Percentiles rank a stretch among this genome's conserved stretches.
phyloP scores from a whole-genome alignment of 495 filamentous ascomycete species.

The Penicillium cinerascens region DNA sequence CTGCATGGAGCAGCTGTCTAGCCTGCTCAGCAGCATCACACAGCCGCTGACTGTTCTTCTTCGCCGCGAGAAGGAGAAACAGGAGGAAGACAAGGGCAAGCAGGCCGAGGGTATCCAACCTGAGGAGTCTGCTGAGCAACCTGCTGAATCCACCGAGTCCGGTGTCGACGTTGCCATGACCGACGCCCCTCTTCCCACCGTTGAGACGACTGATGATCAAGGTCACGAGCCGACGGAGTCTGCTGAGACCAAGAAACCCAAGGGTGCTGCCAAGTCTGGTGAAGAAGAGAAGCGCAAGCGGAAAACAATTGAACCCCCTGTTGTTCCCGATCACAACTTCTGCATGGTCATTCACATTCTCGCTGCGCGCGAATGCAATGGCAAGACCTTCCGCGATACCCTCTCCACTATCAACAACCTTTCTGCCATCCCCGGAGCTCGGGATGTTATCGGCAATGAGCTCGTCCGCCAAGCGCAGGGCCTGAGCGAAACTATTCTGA shows the following conservation, averaged over 20 bases:
- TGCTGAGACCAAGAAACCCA: constrained; percentile 29
- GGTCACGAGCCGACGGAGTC: constrained; percentile 14
- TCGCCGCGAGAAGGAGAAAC: constrained; percentile 75
- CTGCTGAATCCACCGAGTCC: constrained; percentile 24
- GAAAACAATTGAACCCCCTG: constrained; percentile 70
- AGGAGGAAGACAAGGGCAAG: constrained; percentile 57
- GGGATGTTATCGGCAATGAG: constrained; percentile 86
- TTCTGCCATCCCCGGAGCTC: constrained; percentile 85
- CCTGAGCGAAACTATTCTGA: constrained; percentile 77
- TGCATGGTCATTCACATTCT: constrained; percentile 93
- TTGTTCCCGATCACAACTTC: constrained; percentile 85
- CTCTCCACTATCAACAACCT: constrained; percentile 97
- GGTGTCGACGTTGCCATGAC: constrained; percentile 41
- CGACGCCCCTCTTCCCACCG: constrained; percentile 36
- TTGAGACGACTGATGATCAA: constrained; percentile 29
- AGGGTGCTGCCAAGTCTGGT: constrained; percentile 38
- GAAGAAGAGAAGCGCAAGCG: constrained; percentile 69
- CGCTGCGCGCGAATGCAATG: constrained; percentile 90
- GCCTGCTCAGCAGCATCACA: constrained; percentile 81
- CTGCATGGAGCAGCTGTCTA: constrained; percentile 91
- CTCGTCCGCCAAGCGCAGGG: constrained; percentile 79
- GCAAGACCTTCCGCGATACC: constrained; percentile 94
- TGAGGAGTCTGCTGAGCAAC: constrained; percentile 23
- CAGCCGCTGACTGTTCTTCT: constrained; percentile 78
- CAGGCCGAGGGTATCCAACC: constrained; percentile 33